Base-by-base conservation (phyloP, 2,329 filamentous ascomycete genomes). In the Diaporthe nobilis region DNA sequence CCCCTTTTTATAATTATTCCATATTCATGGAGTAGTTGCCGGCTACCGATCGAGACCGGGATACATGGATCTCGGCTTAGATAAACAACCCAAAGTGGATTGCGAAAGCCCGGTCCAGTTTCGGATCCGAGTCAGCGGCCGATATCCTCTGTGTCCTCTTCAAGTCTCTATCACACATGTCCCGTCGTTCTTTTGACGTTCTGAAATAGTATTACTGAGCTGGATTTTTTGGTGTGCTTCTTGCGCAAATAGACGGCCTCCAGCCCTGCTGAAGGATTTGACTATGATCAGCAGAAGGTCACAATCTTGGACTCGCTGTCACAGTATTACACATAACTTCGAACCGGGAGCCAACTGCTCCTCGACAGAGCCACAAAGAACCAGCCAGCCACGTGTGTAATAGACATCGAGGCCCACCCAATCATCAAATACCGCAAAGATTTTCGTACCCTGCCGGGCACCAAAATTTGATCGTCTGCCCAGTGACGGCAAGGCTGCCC, bases 41-140 rank as follows among this genome's bases (percentile, higher is more conserved):
- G 71, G 39, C 20, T 73, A 73, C 71, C 71, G 71, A 73, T 65
- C 71, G 71, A 51, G 58, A 65, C 44, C 47, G n/a, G 65, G 49
- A 55, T 57, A 47, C 25, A 51, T 55, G 61, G 58, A 65, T 73
- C 58, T 73, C 17, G 34, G 58, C 49, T 73, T 73, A 65, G 71
- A 73, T 65, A 65, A 37, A 55, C 47, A 55, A 17, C 28, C 47
- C 20, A 53, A 37, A 63, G 58, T 63, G 51, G 44, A 31, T 28
- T 9, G 20, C 31, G 44, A 47, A 65, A 65, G 49, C 39, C 71
- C 58, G 34, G 37, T 44, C 31, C 60, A 55, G 49, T 37, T 73
- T 73, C 71, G 58, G 71, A 65, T 65, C 71, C 71, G 58, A 65
- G 34, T 47, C 58, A 42, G 58, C 25, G 28, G 49, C 44, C 34